Conservation (phyloP, 140 eudicot genomes). For the Flaveria floridana region DNA sequence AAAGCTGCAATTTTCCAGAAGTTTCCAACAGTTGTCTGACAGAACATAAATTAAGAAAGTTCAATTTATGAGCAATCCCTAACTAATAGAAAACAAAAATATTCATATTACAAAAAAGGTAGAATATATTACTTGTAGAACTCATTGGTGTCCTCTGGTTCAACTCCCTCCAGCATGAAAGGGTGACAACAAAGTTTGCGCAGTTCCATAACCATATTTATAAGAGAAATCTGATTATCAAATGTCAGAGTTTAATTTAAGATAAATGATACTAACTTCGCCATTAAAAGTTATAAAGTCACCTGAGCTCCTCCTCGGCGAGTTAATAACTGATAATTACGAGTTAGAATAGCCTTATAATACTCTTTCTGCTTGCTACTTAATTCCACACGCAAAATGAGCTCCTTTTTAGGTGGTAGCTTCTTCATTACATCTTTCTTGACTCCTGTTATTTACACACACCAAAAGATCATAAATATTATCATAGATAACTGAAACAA, state of each 20-base stretch:
- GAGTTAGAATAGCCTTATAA: conserved; percentile 93
- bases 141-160: conserved; percentile 79
- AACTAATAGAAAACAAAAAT: background rate
- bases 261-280: background rate
- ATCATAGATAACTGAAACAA: background rate
- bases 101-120: background rate
- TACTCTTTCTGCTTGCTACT: conserved; percentile 99
- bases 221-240: conserved; percentile 74
- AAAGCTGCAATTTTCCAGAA: conserved; percentile 80
- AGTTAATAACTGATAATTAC: conserved; percentile 86
- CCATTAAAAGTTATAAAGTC: conserved; percentile 13
- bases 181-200: conserved; percentile 97
- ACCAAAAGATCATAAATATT: background rate
- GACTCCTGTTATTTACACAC: conserved; percentile 57
- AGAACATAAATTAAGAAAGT: conserved; percentile 11
- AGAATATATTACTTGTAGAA: conserved; percentile 67
- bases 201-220: conserved; percentile 97
- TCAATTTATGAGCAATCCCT: background rate
- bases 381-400: conserved; percentile 88
- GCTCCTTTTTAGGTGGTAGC: conserved; percentile 95
- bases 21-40: conserved; percentile 77
- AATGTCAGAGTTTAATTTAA: conserved; percentile 18
- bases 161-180: conserved; percentile 98
- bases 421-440: conserved; percentile 98
- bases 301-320: conserved; percentile 99